Evolutionary conservation across 768 basidiomycete species (phyloP).

Genomic region (Lyophyllum shimeji): DNA sequence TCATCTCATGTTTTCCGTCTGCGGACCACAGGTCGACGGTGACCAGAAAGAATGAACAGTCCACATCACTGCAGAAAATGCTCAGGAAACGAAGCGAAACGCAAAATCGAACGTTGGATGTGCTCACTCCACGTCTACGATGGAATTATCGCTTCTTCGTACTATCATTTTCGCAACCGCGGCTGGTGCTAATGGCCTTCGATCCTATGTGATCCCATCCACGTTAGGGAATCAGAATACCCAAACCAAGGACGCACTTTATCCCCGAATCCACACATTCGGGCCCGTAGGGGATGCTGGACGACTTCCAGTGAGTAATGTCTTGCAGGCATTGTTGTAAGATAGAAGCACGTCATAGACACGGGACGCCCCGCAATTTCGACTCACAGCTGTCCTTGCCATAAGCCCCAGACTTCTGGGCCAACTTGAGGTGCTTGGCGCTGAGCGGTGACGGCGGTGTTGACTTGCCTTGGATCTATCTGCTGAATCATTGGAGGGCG

Average conservation of each 20-base stretch:
- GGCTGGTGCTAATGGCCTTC: conserved; percentile 88
- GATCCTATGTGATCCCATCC: conserved; percentile 58
- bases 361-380: conserved; percentile 1
- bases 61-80: conserved; percentile 62
- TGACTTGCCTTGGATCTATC: conserved; percentile 45
- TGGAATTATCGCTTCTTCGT: conserved; percentile 59
- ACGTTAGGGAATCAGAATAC: conserved; percentile 14
- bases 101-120: background rate
- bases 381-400: conserved; percentile 62
- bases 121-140: conserved; percentile 77
- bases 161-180: conserved; percentile 85
- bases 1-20: conserved; percentile 81
- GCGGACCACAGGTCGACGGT: conserved; percentile 92
- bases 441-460: conserved; percentile 25
- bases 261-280: conserved; percentile 97
- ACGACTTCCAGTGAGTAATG: conserved; percentile 83
- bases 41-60: conserved; percentile 85
- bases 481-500: conserved; percentile 62
- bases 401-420: conserved; percentile 70
- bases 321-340: conserved; percentile 37
- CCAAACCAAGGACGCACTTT: conserved; percentile 54
- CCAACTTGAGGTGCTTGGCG: conserved; percentile 35
- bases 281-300: conserved; percentile 86
- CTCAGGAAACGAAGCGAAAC: conserved; percentile 2
- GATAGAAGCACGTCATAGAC: conserved; percentile 7